Conservation (phyloP, 768 basidiomycete species). For the Tricholoma furcatifolium region DNA sequence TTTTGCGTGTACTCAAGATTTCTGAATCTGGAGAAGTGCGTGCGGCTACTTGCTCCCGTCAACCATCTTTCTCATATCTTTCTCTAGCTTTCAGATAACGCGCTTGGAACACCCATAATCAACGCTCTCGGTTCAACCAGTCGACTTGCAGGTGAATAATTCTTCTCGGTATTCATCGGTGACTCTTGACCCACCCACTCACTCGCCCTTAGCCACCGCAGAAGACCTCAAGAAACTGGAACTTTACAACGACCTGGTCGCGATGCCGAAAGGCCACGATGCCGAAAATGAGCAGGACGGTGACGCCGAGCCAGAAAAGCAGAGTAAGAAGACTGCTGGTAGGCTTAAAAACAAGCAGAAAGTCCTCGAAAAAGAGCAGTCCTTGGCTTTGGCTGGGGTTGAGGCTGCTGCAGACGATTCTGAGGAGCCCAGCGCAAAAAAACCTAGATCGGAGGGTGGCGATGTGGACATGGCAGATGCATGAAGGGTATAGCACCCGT, state of each 20-base stretch:
- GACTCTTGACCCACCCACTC: not conserved
- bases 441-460: slow-evolving; percentile 29
- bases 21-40: slow-evolving; percentile 41
- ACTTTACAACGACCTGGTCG: slow-evolving; percentile 43
- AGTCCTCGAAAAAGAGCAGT: slow-evolving; percentile 31
- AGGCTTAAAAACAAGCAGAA: slow-evolving; percentile 52
- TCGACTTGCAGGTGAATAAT: slow-evolving; percentile 43
- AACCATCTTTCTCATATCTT: not conserved
- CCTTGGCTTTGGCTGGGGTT: slow-evolving; percentile 10
- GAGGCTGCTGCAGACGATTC: slow-evolving; percentile 15
- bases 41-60: slow-evolving; percentile 18
- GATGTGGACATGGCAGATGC: slow-evolving; percentile 18
- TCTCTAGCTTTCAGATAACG: slow-evolving; percentile 33
- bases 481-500: slow-evolving; percentile 33
- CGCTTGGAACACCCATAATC: slow-evolving; percentile 30
- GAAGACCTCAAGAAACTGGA: slow-evolving; percentile 54
- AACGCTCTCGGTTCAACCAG: slow-evolving; percentile 44
- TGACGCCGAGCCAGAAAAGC: slow-evolving; percentile 26
- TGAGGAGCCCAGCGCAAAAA: slow-evolving; percentile 35
- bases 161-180: not conserved
- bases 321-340: slow-evolving; percentile 46
- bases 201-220: slow-evolving; percentile 37
- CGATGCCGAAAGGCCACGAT: slow-evolving; percentile 55
- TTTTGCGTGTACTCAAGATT: slow-evolving; percentile 27
- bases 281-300: slow-evolving; percentile 40